Evolutionary conservation across 495 filamentous ascomycete species (phyloP).

Genomic region (Annulohypoxylon nitens): DNA sequence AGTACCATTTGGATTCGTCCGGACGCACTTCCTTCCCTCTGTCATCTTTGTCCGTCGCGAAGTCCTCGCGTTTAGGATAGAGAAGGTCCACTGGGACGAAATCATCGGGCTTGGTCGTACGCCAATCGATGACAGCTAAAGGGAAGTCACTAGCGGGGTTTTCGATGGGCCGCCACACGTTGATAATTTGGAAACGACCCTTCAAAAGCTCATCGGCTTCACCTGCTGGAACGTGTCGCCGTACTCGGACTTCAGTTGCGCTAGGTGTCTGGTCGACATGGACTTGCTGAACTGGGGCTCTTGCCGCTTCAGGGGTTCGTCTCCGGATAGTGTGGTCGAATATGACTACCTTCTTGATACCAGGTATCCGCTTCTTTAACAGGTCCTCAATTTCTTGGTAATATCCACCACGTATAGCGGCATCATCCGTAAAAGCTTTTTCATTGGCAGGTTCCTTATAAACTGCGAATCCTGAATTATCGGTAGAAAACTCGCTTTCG

Average conservation of each 20-base stretch:
- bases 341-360: constrained; percentile 73
- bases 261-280: constrained; percentile 86
- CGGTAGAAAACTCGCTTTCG: constrained; percentile 52
- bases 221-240: constrained; percentile 68
- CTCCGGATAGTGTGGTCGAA: constrained; percentile 92
- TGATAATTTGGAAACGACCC: constrained; percentile 80
- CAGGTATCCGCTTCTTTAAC: constrained; percentile 70
- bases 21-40: constrained; percentile 55
- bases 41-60: constrained; percentile 50
- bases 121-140: constrained; percentile 76
- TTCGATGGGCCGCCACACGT: constrained; percentile 83
- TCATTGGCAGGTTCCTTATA: constrained; percentile 57
- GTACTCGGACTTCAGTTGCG: constrained; percentile 73
- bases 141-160: constrained; percentile 76
- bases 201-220: constrained; percentile 69
- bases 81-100: constrained; percentile 76
- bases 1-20: constrained; percentile 36
- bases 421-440: constrained; percentile 71
- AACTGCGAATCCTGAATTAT: constrained; percentile 59
- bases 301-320: constrained; percentile 61
- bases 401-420: constrained; percentile 72
- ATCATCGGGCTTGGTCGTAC: constrained; percentile 71
- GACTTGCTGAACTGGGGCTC: constrained; percentile 76
- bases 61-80: constrained; percentile 72
- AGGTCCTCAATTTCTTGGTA: constrained; percentile 85